Conservation (phyloP, 2,329 filamentous ascomycete species). For the Teratosphaeria gauchensis region DNA sequence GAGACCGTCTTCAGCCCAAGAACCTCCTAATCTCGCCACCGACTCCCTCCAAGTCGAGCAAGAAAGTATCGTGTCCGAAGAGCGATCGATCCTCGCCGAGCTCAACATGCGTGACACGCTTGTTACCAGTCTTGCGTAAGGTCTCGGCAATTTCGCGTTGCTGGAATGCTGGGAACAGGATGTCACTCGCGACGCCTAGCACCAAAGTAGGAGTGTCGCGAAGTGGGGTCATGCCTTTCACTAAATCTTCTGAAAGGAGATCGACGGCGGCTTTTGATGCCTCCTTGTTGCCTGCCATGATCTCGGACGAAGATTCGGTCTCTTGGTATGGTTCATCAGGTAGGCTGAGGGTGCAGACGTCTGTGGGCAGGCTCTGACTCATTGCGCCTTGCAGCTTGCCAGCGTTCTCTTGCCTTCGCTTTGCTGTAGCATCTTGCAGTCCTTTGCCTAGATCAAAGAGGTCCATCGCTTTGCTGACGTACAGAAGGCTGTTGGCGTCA, state of each 20-base stretch:
- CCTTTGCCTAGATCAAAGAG: slow-evolving; percentile 79
- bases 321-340: slow-evolving; percentile 81
- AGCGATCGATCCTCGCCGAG: slow-evolving; percentile 87
- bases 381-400: slow-evolving; percentile 41
- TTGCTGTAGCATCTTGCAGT: slow-evolving; percentile 54
- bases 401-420: slow-evolving; percentile 53
- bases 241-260: slow-evolving; percentile 66
- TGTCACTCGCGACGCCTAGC: slow-evolving; percentile 90
- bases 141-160: slow-evolving; percentile 88
- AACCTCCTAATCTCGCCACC: slow-evolving; percentile 76
- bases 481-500: slow-evolving; percentile 88
- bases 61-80: slow-evolving; percentile 94
- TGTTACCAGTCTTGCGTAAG: slow-evolving; percentile 66
- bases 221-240: slow-evolving; percentile 62
- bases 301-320: slow-evolving; percentile 49
- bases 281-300: slow-evolving; percentile 21
- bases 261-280: slow-evolving; percentile 14
- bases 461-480: slow-evolving; percentile 98
- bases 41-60: slow-evolving; percentile 85
- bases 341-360: slow-evolving; percentile 69
- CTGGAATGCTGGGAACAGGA: slow-evolving; percentile 96
- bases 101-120: slow-evolving; percentile 76
- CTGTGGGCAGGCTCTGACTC: slow-evolving; percentile 22
- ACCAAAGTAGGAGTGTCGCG: slow-evolving; percentile 74
- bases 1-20: slow-evolving; percentile 44